Evolutionary conservation across 805 yeast genomes (phyloP).

Genomic region (Diddensiella transvaalensis): DNA sequence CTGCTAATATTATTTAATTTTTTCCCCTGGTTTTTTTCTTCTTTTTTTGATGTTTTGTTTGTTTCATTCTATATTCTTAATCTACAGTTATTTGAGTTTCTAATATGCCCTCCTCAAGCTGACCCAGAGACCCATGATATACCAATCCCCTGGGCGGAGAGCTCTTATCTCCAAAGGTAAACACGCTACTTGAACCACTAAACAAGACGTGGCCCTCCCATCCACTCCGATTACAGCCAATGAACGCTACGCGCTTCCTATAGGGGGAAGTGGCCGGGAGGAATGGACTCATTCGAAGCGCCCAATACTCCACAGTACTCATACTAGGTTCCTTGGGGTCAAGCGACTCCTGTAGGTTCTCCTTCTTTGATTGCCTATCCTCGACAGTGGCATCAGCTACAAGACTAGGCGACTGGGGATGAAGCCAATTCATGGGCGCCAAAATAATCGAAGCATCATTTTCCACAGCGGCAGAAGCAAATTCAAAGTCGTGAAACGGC

Average conservation of each 20-base stretch:
- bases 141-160: conserved; percentile 26
- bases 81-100: conserved; percentile 5
- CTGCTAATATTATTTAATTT: not conserved
- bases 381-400: conserved; percentile 15
- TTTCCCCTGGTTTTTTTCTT: not conserved
- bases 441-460: conserved; percentile 54
- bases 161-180: conserved; percentile 41
- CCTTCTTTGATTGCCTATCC: conserved; percentile 17
- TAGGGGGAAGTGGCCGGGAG: conserved; percentile 32
- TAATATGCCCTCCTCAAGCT: conserved; percentile 20
- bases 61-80: not conserved
- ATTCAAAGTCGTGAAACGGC: conserved; percentile 72
- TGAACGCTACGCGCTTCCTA: conserved; percentile 37
- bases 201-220: conserved; percentile 50
- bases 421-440: conserved; percentile 86
- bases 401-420: conserved; percentile 19
- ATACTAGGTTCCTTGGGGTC: conserved; percentile 41
- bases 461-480: conserved; percentile 49
- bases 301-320: conserved; percentile 68
- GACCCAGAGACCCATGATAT: conserved; percentile 19
- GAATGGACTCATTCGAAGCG: conserved; percentile 63
- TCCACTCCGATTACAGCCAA: conserved; percentile 72
- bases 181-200: conserved; percentile 37
- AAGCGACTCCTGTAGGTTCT: conserved; percentile 9
- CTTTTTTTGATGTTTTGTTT: conserved; percentile 1